Base-by-base conservation (phyloP, 495 filamentous ascomycete species). In the Pyrenula massariospora region DNA sequence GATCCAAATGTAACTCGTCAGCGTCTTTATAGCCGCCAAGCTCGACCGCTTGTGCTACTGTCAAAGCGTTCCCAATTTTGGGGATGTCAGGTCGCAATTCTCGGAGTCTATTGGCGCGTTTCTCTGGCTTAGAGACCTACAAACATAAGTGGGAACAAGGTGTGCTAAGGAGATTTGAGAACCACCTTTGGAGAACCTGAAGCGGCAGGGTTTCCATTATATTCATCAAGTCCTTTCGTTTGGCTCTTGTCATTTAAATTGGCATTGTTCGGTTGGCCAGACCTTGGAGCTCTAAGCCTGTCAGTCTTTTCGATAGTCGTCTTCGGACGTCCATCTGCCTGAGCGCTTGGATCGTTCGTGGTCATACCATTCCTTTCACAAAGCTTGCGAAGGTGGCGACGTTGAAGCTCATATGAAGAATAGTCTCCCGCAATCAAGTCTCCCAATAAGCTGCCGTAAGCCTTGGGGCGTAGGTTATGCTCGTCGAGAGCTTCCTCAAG, bases 401-500 rank as follows among this genome's bases (percentile, higher is more conserved):
- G 77, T 60, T 91, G 85, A n/a, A 72, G 64, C 5, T 73, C 66
- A 57, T 91, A 89, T 24, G 76, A 77, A 1, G 77, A 75, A 63
- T 91, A 95, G 61, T 89, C 81, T 5, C 86, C 89, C 0, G 72
- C 85, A 54, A 92, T 70, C 42, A 91, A 74, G 15, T 77, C 71
- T 1, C 72, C 77, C 19, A 95, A 72, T 24, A 95, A 75, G 60
- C 84, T 86, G 48, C 69, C 63, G 3, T 67, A 58, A n/a, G 66
- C 59, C 10, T 60, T 57, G 31, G 60, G 50, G 20, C 61, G 53
- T 24, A 62, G 57, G 1, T 56, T 60, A 5, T 72, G 65, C 1
- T 73, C 59, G 0, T 59, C 62, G 82, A 96, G 84, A 2, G 79
- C 80, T 1, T 68, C 54, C 25, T 76, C 67, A 12, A 96, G 73